These are phyloP conservation scores for Globisporangium viniferum DNA, from an alignment of 352 stramenopile species.

Conservation along the genomic window DNA sequence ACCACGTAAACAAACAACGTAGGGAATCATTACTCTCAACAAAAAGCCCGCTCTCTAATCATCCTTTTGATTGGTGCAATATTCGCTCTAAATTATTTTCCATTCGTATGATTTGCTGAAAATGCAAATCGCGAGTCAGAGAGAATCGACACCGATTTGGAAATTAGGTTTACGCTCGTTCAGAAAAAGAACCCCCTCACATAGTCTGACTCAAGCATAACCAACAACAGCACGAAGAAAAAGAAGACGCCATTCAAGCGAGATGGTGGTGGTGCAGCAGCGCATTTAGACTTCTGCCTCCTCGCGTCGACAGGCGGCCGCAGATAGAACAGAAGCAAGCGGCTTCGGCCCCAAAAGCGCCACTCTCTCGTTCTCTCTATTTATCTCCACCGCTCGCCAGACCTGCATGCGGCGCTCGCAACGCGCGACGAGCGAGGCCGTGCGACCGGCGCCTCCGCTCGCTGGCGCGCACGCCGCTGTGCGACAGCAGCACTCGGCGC, in stretches of 20 bases:
- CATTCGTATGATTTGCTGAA: background rate
- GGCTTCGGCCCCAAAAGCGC: too few relatives aligned
- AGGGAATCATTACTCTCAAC: background rate
- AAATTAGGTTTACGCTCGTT: background rate
- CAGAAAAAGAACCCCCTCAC: background rate
- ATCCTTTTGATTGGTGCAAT: background rate
- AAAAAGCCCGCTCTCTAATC: background rate
- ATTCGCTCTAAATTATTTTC: background rate
- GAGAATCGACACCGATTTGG: background rate
- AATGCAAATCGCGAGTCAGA: background rate
- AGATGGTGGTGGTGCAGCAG: background rate
- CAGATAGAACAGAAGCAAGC: slow-evolving; percentile 1
- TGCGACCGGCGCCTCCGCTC: background rate
- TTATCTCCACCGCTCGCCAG: background rate
- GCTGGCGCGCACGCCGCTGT: background rate
- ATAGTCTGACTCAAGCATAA: background rate
- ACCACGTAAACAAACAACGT: background rate
- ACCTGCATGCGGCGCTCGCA: slow-evolving; percentile 12
- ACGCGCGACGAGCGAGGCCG: slow-evolving; percentile 4
- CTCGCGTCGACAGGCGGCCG: background rate
- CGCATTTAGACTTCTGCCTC: background rate
- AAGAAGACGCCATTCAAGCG: background rate
- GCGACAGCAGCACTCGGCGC: slow-evolving; percentile 5
- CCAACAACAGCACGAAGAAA: slow-evolving; percentile 2
- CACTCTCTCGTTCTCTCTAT: background rate